Evolutionary conservation across 192 early-diverging fungal genomes (phyloP), one percentile per base, ranked within the genome.

Genomic region (Dispira parvispora): DNA sequence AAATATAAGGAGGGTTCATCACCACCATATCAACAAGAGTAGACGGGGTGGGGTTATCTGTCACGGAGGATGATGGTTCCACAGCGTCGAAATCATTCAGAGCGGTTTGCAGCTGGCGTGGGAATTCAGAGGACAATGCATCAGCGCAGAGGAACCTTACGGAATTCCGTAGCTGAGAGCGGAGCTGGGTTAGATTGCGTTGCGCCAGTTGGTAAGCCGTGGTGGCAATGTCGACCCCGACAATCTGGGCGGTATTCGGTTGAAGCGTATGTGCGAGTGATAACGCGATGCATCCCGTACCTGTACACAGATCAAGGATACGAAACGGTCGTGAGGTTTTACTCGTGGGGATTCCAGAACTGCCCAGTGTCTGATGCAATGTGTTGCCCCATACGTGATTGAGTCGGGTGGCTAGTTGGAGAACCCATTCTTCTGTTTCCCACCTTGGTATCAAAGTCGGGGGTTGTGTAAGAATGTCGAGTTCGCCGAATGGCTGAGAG

Each of bases 391-490:
- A 38, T 4, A 67, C 53, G 20, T 60, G 64, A 8, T 70, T 71
- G 11, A 92, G 45, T 43, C 77, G 27, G 8, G 67, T 53, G 27
- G 80, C 72, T 12, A 91, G 64, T 12, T 79, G 69, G 23, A 76
- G 56, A n/a, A 84, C 79, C 89, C 90, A 93, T 74, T 94, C 90
- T 73, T 98, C 92, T 1, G 94, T 98, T 72, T 98, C 94, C 89
- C 81, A 84, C 70, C 88, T 76, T 55, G 94, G 94, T 64, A 97
- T 94, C 8, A 97, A 73, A 14, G 84, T 83, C 0, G 91, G 91
- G 32, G 82, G 77, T 25, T 84, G 68, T 6, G 83, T 80, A 0
- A 72, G 50, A 20, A 96, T 76, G 16, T 88, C 84, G 6, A 92
- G 65, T 38, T 82, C 82, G 45, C 82, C 83, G 68, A 98, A 98